Evolutionary conservation across 768 basidiomycete genomes (phyloP), one percentile per base, ranked within the genome.

Genomic region (Psilocybe tampanensis): DNA sequence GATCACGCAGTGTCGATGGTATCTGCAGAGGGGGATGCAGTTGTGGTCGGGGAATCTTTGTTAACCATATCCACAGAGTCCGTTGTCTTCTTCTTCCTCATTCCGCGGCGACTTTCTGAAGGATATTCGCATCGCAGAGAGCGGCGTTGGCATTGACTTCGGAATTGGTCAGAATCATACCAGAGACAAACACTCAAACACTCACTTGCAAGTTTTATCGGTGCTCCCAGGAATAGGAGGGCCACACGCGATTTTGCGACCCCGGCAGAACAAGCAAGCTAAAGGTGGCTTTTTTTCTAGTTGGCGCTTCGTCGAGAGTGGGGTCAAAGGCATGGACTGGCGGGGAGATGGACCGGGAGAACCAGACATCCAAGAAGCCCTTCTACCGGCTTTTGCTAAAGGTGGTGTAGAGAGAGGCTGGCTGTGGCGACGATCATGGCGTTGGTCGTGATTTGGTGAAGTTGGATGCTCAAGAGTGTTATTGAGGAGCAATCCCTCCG

Each of bases 41-140:
- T 39, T 21, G 42, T n/a, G n/a, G n/a, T 26, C 4, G 23, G n/a
- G 34, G 44, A 15, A 24, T 23, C 45, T n/a, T 36, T 45, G 34
- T 34, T 41, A 23, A 17, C 34, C 18, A 39, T 50, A n/a, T 60
- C 58, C 21, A 56, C 32, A 5, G 56, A 45, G 44, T 55, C 61
- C 34, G 56, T 50, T 1, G 65, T 22, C 58, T 77, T 81, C 67
- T 79, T 81, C 70, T 79, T 82, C 49, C 86, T 78, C 79, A 87
- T 83, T 9, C 89, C 89, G 17, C 89, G 79, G 33, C 86, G 78
- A 63, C 87, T 89, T 68, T 87, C 86, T 6, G 76, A 70, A 0
- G 89, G 89, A 62, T 88, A 90, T 64, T 86, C 86, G 68, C 89
- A 91, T 55, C 76, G 81, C 47, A 90, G 80, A 26, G 82, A 81